A percentile compares a stretch with the other conserved stretches of the same genome.
Evolutionary conservation across 2,329 filamentous ascomycete species (phyloP).

Genomic region (Cladosporium sp.): DNA sequence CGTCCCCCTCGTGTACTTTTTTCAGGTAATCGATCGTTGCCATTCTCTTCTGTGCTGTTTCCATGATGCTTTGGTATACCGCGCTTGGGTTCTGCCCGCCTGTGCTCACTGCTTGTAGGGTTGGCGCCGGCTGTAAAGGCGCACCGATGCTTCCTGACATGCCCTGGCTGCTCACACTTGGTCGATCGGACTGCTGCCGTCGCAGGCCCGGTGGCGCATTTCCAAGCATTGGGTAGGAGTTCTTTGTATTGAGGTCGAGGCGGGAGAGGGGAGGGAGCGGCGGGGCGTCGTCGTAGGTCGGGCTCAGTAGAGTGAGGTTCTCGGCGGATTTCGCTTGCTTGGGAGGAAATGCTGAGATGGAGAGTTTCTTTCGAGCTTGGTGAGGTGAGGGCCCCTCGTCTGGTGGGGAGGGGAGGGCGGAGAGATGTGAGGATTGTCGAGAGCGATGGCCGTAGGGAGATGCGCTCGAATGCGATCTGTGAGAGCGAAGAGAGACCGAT

Average conservation of each 20-base stretch:
- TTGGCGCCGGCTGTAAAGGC: conserved; percentile 19
- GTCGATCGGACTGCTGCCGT: conserved; percentile 4
- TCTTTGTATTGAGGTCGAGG: conserved; percentile 5
- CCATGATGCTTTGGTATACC: conserved; percentile 68
- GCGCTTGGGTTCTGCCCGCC: conserved; percentile 44
- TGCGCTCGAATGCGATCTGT: conserved; percentile 23
- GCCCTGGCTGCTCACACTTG: conserved; percentile 15
- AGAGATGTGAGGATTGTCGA: conserved; percentile 28
- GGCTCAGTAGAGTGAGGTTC: conserved; percentile 11
- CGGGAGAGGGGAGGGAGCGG: conserved; percentile 6
- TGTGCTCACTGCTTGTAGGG: conserved; percentile 11
- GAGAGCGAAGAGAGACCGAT: conserved; percentile 39
- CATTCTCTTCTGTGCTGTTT: conserved; percentile 86
- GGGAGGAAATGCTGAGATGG: conserved; percentile 8
- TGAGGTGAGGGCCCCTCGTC: conserved; percentile 22
- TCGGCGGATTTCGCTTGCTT: conserved; percentile 12
- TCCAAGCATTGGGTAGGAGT: conserved; percentile 3
- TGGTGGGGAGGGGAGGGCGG: conserved; percentile 28
- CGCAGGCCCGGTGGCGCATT: background rate
- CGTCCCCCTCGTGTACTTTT: conserved; percentile 87
- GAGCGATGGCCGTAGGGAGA: conserved; percentile 20
- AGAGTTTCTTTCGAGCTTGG: conserved; percentile 30
- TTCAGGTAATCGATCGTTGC: conserved; percentile 89
- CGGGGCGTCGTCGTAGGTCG: conserved; percentile 10
- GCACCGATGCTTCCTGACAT: conserved; percentile 17